These are phyloP conservation scores for Talaromyces piceae DNA, from an alignment of 2,329 filamentous ascomycete species.

Conservation along the genomic window DNA sequence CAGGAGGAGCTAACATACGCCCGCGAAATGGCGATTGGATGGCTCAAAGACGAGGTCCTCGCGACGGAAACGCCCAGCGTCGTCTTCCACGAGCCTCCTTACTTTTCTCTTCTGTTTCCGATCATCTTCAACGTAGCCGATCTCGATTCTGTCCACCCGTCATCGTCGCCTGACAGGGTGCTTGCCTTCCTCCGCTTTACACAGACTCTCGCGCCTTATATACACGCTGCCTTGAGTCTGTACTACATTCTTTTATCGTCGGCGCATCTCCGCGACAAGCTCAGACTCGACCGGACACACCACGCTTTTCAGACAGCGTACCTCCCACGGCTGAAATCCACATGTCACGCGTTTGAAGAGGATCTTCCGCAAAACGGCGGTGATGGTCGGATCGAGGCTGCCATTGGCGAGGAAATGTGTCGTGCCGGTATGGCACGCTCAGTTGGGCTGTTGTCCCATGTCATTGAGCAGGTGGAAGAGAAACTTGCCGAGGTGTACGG, in stretches of 20 bases:
- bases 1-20: constrained; percentile 48
- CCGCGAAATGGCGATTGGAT: constrained; percentile 51
- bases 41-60: constrained; percentile 54
- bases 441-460: constrained; percentile 25
- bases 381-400: constrained; percentile 27
- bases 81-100: constrained; percentile 30
- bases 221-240: constrained; percentile 52
- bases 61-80: constrained; percentile 28
- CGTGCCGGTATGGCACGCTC: constrained; percentile 28
- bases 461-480: constrained; percentile 30
- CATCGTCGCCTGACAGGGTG: constrained; percentile 27
- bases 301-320: constrained; percentile 26
- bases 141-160: constrained; percentile 30
- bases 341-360: constrained; percentile 25
- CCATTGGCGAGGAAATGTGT: constrained; percentile 28
- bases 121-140: constrained; percentile 45
- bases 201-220: constrained; percentile 39
- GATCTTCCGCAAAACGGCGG: constrained; percentile 28
- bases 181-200: constrained; percentile 44
- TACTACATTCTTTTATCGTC: constrained; percentile 51
- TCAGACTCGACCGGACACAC: constrained; percentile 38
- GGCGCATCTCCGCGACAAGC: constrained; percentile 36
- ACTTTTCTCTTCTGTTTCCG: constrained; percentile 39
- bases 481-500: constrained; percentile 22
- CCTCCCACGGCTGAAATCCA: constrained; percentile 24